A percentile compares a stretch with the other conserved stretches of the same genome.
Conservation (phyloP, 257 asterid genomes). For the Solanum boliviense region DNA sequence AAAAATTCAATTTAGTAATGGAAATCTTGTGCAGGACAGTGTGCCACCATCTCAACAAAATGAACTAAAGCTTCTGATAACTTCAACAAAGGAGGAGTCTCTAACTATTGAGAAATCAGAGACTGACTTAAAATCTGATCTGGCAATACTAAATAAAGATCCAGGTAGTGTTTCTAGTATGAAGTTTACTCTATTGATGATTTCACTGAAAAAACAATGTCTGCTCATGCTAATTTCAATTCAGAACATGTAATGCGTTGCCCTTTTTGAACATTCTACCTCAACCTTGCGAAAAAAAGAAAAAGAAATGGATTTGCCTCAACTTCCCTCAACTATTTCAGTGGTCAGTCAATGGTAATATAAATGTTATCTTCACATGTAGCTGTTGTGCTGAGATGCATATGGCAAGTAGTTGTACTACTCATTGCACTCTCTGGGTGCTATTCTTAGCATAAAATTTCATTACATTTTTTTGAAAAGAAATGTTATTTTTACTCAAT, state of each 20-base stretch:
- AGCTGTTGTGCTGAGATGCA: background rate
- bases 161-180: conserved; percentile 23
- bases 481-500: background rate
- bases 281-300: background rate
- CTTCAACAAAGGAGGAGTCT: conserved; percentile 23
- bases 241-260: background rate
- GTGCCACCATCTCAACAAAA: conserved; percentile 21
- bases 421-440: background rate
- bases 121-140: conserved; percentile 13
- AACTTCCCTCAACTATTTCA: background rate
- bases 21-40: conserved; percentile 10
- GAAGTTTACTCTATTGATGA: background rate
- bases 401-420: background rate
- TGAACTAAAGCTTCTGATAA: conserved; percentile 30
- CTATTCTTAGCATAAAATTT: background rate
- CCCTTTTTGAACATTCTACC: background rate
- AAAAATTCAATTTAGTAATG: conserved; percentile 17
- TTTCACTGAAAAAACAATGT: background rate
- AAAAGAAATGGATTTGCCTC: background rate
- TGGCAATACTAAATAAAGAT: conserved; percentile 10
- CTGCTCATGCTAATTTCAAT: background rate
- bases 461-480: background rate
- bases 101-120: conserved; percentile 9
- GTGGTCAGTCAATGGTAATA: background rate
- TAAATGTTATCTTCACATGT: background rate